Evolutionary conservation across 768 basidiomycete genomes (phyloP), one percentile per base, ranked within the genome.

Genomic region (Tylopilus balloui): DNA sequence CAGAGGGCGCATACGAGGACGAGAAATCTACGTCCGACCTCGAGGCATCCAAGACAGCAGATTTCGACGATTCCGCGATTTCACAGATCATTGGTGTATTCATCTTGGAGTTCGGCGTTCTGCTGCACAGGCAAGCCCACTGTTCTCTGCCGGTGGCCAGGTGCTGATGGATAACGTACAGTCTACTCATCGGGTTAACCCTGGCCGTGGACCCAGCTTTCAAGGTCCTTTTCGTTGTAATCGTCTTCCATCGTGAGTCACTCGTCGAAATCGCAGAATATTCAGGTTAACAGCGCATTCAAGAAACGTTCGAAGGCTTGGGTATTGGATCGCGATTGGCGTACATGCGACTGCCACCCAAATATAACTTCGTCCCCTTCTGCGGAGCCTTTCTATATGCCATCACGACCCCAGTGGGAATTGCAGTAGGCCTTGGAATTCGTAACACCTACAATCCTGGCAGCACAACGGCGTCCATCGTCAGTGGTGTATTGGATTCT

Each of bases 241-340:
- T 96, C 21, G 71, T 92, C 59, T 93, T 94, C 71, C 95, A 97
- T 62, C 94, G 92, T 92, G 64, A 62, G 88, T 79, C 14, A n/a
- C 11, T 7, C 11, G 11, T 45, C 23, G n/a, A 42, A 28, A 6
- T 42, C 21, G 12, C 2, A 12, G 17, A 40, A 23, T n/a, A 24
- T 23, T 21, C 5, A 7, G 3, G 6, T 39, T 59, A 19, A 66
- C 21, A 13, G 10, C 3, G 17, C 19, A 17, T 36, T 43, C 7
- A 60, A 92, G 89, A 95, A 77, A 87, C 80, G 36, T 97, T 97
- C 60, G 95, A 98, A 67, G 95, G 93, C 19, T 78, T 97, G 38
- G 95, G 92, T 64, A 73, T 98, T 19, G 95, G 95, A 9, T 84
- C 92, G 0, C 88, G 95, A 9, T 73, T 98, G 11, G 91, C 94